These are phyloP conservation scores for Solanum corneliomulleri DNA, from an alignment of 257 asterid genomes.

Conservation along the genomic window DNA sequence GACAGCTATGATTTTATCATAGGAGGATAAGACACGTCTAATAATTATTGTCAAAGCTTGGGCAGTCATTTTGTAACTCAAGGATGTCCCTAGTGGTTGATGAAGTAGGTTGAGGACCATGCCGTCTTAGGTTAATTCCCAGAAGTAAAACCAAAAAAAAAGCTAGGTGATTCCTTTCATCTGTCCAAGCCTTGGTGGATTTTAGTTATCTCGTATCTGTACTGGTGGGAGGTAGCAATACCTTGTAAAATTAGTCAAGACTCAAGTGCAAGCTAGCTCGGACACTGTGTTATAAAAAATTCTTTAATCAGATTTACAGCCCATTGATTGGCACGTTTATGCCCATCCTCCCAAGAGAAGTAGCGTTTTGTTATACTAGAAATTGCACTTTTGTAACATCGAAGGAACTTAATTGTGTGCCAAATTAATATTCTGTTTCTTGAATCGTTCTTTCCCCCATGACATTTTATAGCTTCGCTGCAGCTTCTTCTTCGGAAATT, in stretches of 20 bases:
- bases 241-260: neutral
- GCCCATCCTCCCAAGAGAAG: neutral
- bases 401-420: neutral
- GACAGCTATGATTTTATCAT: neutral
- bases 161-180: neutral
- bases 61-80: neutral
- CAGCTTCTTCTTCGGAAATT: constrained; percentile 63
- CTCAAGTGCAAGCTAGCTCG: neutral
- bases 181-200: neutral
- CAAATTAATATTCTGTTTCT: neutral
- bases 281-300: neutral
- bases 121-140: neutral
- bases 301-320: neutral
- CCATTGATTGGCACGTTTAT: neutral
- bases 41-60: neutral
- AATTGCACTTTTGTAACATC: neutral
- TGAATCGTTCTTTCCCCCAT: neutral
- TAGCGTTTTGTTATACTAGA: neutral
- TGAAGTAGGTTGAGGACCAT: neutral
- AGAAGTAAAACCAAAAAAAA: neutral
- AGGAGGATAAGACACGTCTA: neutral
- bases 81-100: neutral
- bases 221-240: neutral
- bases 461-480: neutral
- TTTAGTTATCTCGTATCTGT: neutral